phyloP scores from a whole-genome alignment of 768 basidiomycete genomes.

The Lactarius sp. region DNA sequence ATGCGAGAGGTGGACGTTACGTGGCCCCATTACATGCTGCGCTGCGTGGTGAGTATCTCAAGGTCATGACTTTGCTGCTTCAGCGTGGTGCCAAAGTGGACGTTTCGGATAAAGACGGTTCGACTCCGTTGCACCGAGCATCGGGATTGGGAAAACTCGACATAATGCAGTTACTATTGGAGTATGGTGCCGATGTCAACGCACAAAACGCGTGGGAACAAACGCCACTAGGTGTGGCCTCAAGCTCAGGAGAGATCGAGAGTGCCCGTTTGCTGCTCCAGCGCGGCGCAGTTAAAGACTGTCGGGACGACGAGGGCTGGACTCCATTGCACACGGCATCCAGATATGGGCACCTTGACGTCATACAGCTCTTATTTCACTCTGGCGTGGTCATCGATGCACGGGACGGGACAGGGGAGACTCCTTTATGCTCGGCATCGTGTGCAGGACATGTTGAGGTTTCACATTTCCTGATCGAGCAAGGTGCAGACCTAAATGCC shows the following conservation, averaged over 20 bases:
- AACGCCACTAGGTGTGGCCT: not conserved
- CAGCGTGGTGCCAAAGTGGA: not conserved
- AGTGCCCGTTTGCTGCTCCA: not conserved
- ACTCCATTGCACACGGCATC: not conserved
- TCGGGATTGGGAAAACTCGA: not conserved
- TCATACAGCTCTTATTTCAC: not conserved
- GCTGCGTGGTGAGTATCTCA: not conserved
- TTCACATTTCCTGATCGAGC: not conserved
- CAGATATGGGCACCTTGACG: not conserved
- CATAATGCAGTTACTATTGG: not conserved
- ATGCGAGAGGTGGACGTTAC: not conserved
- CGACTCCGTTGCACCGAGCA: not conserved
- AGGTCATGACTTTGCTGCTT: not conserved
- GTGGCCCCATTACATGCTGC: not conserved
- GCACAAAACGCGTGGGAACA: not conserved
- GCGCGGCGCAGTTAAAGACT: not conserved
- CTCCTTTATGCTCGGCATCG: too few relatives aligned
- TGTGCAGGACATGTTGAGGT: not conserved
- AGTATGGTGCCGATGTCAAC: not conserved
- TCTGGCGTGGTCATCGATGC: not conserved
- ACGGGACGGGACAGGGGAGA: not conserved
- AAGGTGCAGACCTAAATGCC: not conserved
- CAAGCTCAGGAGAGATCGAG: not conserved
- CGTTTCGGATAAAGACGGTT: not conserved
- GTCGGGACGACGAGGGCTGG: too few relatives aligned